These are phyloP conservation scores for Colletotrichum sp. DNA, from an alignment of 2,329 filamentous ascomycete genomes.

Conservation along the genomic window DNA sequence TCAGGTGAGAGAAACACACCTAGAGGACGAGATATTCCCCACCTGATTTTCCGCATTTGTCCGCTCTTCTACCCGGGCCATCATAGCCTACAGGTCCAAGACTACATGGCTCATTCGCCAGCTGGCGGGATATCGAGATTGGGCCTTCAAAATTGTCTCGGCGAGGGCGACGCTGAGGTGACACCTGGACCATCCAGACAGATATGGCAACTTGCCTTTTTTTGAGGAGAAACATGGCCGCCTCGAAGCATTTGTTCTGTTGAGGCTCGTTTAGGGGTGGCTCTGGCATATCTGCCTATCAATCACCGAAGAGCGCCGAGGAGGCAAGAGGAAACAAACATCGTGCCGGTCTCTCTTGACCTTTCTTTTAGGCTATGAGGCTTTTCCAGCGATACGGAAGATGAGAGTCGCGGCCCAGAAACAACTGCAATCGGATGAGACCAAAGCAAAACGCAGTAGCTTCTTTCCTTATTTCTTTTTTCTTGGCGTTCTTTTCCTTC, in stretches of 20 bases:
- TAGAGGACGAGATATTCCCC: background rate
- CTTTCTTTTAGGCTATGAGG: background rate
- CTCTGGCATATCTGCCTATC: background rate
- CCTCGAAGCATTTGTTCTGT: background rate
- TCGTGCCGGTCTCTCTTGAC: background rate
- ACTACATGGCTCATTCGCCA: background rate
- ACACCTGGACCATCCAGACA: background rate
- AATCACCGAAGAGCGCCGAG: background rate
- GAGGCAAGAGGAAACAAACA: conserved; percentile 11
- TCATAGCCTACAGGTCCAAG: background rate
- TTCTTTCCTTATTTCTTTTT: background rate
- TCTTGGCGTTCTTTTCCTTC: background rate
- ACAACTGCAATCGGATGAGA: background rate
- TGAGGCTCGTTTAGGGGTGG: background rate
- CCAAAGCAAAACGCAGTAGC: background rate
- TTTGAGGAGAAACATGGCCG: background rate
- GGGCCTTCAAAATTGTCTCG: background rate
- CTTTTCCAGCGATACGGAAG: background rate
- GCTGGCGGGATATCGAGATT: background rate
- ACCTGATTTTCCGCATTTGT: background rate
- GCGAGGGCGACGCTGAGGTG: background rate
- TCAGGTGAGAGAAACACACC: background rate
- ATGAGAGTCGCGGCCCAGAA: background rate
- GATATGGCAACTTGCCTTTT: background rate
- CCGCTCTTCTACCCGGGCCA: background rate